Percentiles rank a stretch among this genome's conserved stretches.
phyloP scores from a whole-genome alignment of 1,139 yeast genomes.

The Suzukiozyma palmioleophila region DNA sequence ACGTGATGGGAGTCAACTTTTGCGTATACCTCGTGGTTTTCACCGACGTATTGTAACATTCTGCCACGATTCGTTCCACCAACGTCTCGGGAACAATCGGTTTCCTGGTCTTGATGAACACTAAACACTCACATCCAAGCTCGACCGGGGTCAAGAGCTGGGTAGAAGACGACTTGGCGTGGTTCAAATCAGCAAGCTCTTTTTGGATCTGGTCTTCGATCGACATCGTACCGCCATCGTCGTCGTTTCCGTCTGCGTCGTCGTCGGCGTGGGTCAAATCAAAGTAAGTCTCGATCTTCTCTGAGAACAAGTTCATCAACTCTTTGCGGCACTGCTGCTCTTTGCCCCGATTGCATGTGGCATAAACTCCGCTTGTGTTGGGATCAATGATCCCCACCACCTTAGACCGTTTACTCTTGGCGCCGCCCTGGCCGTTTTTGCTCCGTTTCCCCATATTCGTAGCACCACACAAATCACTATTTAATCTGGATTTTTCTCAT shows the following conservation, averaged over 20 bases:
- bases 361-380: slow-evolving; percentile 77
- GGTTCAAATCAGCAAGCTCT: slow-evolving; percentile 61
- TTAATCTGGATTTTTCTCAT: too few relatives aligned
- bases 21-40: slow-evolving; percentile 73
- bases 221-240: slow-evolving; percentile 39
- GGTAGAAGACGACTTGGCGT: slow-evolving; percentile 32
- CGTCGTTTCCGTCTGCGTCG: slow-evolving; percentile 14
- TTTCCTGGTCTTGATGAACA: slow-evolving; percentile 72
- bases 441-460: slow-evolving; percentile 22
- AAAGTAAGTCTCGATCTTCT: slow-evolving; percentile 52
- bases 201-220: slow-evolving; percentile 73
- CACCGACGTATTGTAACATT: slow-evolving; percentile 43
- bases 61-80: slow-evolving; percentile 59
- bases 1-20: slow-evolving; percentile 73
- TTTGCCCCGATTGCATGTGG: slow-evolving; percentile 76
- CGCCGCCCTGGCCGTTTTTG: slow-evolving; percentile 12
- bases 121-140: slow-evolving; percentile 77
- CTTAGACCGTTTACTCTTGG: slow-evolving; percentile 38
- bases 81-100: slow-evolving; percentile 78
- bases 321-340: slow-evolving; percentile 76
- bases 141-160: slow-evolving; percentile 60
- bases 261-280: slow-evolving; percentile 28
- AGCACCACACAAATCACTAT: too few relatives aligned
- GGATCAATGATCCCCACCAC: slow-evolving; percentile 63
- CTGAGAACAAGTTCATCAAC: slow-evolving; percentile 53